These are phyloP conservation scores for Microsporum canis DNA, from an alignment of 2,329 filamentous ascomycete genomes.

Conservation along the genomic window DNA sequence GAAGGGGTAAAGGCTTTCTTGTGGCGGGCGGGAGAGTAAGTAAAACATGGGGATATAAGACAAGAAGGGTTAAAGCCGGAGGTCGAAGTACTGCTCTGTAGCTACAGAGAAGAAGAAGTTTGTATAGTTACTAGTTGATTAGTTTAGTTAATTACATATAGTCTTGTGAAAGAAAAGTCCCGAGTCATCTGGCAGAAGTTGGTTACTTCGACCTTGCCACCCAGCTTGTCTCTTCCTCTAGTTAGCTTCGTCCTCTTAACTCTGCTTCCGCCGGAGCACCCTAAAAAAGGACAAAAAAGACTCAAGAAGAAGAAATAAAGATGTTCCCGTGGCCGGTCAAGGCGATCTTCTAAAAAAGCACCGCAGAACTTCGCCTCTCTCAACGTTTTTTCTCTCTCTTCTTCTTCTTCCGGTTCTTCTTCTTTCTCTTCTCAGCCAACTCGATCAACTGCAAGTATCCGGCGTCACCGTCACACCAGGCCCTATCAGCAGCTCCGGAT, in stretches of 20 bases:
- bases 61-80: too few species aligned
- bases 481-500: neutral
- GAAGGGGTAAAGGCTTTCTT: neutral
- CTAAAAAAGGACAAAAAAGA: neutral
- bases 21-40: neutral
- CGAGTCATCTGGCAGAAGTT: too few species aligned
- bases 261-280: too few species aligned
- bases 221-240: too few species aligned
- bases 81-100: too few species aligned
- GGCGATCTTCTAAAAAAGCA: neutral
- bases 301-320: neutral
- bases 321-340: constrained; percentile 9
- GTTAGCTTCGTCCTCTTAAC: too few species aligned
- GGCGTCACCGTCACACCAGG: neutral
- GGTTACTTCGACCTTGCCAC: too few species aligned
- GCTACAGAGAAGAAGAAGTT: too few species aligned
- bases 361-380: neutral
- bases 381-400: constrained; percentile 5
- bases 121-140: too few species aligned
- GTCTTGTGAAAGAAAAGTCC: too few species aligned
- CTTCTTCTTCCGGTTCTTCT: neutral
- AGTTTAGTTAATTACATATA: too few species aligned
- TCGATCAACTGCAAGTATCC: neutral
- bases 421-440: neutral
- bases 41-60: neutral